Evolutionary conservation across 345 rosid species (phyloP).

Genomic region (Pistacia atlantica): DNA sequence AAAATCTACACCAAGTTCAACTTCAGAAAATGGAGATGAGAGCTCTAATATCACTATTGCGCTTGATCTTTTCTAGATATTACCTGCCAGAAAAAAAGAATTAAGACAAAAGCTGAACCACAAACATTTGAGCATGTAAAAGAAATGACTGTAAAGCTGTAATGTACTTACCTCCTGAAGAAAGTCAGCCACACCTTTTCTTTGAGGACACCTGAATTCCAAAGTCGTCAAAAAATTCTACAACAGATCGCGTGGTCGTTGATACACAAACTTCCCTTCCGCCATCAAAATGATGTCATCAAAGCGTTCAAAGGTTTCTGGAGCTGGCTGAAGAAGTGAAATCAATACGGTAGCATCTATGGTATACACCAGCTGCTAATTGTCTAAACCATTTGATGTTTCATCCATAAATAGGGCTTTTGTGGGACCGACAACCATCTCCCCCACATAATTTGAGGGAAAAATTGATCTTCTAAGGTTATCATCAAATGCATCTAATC

Average conservation of each 20-base stretch:
- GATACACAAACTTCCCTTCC: conserved; percentile 58
- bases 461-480: no score
- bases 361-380: conserved; percentile 17
- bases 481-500: no score
- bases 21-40: conserved; percentile 44
- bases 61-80: conserved; percentile 50
- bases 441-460: no score
- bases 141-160: neutral
- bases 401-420: no score
- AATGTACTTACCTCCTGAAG: conserved; percentile 52
- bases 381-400: conserved; percentile 19
- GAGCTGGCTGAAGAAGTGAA: no score
- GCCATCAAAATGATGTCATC: conserved; percentile 60
- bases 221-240: conserved; percentile 50
- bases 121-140: no score
- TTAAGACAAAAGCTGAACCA: no score
- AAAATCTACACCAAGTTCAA: conserved; percentile 45
- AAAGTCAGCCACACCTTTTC: conserved; percentile 66
- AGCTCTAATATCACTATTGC: conserved; percentile 36
- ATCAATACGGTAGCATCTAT: no score
- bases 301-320: neutral
- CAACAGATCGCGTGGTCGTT: conserved; percentile 47
- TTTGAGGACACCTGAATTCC: conserved; percentile 64
- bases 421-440: no score
- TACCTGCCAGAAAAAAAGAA: conserved; percentile 35